Evolutionary conservation across 306 rosid genomes (phyloP).

Genomic region (Dryas alaskensis): DNA sequence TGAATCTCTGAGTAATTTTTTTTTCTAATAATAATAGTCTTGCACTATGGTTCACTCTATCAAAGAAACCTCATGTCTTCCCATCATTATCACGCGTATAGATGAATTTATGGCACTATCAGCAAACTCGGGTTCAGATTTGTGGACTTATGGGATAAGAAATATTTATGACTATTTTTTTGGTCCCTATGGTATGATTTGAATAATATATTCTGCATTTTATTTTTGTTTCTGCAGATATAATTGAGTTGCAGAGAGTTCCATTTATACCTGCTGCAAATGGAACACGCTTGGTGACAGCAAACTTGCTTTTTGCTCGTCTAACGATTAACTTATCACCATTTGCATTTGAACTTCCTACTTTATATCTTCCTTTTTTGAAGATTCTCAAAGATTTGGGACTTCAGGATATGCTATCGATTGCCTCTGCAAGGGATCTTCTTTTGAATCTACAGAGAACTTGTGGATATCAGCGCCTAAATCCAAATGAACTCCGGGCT

Average conservation of each 20-base stretch:
- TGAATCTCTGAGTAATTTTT: no score
- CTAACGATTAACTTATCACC: constrained; percentile 85
- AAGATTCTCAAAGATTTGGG: constrained; percentile 87
- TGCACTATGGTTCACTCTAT: no score
- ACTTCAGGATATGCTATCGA: constrained; percentile 77
- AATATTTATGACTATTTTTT: background rate
- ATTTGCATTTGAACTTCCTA: constrained; percentile 92
- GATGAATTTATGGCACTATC: no score
- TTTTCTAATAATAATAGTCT: no score
- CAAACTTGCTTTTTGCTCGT: constrained; percentile 74
- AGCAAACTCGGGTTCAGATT: background rate
- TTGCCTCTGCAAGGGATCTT: constrained; percentile 75
- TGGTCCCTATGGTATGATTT: background rate
- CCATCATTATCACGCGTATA: no score
- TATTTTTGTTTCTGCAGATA: constrained; percentile 51
- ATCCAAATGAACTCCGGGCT: constrained; percentile 97
- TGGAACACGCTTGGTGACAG: constrained; percentile 88
- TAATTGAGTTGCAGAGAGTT: constrained; percentile 54
- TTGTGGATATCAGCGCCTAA: constrained; percentile 89
- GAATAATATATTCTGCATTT: background rate
- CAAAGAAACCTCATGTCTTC: no score
- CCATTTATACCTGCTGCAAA: constrained; percentile 95
- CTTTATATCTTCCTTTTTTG: constrained; percentile 73
- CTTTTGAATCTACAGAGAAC: constrained; percentile 77
- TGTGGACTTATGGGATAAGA: background rate